Evolutionary conservation across 2,329 filamentous ascomycete species (phyloP).

Genomic region (Colletotrichum chrysophilum): DNA sequence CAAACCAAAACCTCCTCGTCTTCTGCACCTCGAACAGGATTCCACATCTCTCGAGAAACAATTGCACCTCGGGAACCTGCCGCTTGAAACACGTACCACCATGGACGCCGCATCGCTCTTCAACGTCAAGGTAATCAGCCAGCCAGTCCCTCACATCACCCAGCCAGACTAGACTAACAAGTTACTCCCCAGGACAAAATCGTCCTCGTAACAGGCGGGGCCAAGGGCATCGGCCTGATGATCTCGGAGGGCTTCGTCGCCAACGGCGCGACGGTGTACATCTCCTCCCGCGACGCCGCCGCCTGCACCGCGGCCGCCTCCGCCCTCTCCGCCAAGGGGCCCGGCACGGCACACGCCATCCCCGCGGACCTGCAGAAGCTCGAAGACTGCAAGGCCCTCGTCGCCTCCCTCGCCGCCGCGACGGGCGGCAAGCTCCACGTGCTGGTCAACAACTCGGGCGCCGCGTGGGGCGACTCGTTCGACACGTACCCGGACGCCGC

Average conservation of each 20-base stretch:
- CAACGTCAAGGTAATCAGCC: conserved; percentile 58
- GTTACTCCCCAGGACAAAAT: conserved; percentile 53
- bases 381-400: conserved; percentile 58
- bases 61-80: background rate
- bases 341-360: conserved; percentile 59
- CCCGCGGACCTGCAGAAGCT: conserved; percentile 70
- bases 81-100: conserved; percentile 3
- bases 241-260: conserved; percentile 69
- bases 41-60: background rate
- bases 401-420: conserved; percentile 51
- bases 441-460: conserved; percentile 70
- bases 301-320: conserved; percentile 61
- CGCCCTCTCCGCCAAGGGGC: conserved; percentile 59
- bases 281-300: conserved; percentile 66
- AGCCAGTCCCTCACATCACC: too few relatives aligned
- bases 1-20: background rate
- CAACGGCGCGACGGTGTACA: conserved; percentile 69
- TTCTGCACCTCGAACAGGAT: background rate
- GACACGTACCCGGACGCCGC: conserved; percentile 63
- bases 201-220: conserved; percentile 62
- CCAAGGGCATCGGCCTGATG: conserved; percentile 71
- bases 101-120: conserved; percentile 65
- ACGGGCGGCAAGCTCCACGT: conserved; percentile 60
- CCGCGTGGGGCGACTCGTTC: conserved; percentile 67
- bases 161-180: background rate